These are phyloP conservation scores for Saxophila tyrrhenica DNA, from an alignment of 495 filamentous ascomycete genomes.

Conservation along the genomic window DNA sequence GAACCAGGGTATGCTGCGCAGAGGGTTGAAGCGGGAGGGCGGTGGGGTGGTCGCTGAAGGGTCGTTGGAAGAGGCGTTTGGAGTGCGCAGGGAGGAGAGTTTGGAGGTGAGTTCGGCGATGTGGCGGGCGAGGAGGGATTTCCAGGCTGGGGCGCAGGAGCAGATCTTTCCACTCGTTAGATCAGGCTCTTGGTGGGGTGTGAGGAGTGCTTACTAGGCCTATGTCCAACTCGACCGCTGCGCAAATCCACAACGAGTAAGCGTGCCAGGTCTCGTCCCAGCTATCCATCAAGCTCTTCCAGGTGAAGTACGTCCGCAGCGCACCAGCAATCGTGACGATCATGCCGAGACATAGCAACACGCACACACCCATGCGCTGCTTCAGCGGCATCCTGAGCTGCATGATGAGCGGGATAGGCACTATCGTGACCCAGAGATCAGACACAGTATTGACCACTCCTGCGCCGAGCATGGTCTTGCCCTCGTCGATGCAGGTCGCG, in stretches of 20 bases:
- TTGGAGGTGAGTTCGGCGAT: conserved; percentile 1
- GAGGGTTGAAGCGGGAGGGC: conserved; percentile 5
- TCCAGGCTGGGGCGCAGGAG: conserved; percentile 21
- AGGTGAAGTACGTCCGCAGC: conserved; percentile 43
- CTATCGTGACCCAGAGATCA: conserved; percentile 44
- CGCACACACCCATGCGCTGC: conserved; percentile 44
- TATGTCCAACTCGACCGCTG: conserved; percentile 46
- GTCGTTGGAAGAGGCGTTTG: neutral
- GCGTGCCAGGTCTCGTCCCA: conserved; percentile 45
- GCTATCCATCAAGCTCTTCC: conserved; percentile 37
- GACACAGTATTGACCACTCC: conserved; percentile 50
- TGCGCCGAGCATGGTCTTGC: conserved; percentile 38
- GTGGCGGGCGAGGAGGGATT: conserved; percentile 7
- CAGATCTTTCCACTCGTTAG: conserved; percentile 11
- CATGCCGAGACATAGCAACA: conserved; percentile 48
- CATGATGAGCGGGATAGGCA: conserved; percentile 51
- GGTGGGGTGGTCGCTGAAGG: neutral
- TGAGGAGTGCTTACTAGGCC: conserved; percentile 38
- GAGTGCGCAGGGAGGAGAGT: conserved; percentile 9
- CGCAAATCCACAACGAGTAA: conserved; percentile 43
- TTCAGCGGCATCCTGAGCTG: conserved; percentile 42
- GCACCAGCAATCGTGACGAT: conserved; percentile 47
- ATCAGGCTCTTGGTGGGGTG: neutral
- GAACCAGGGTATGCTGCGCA: conserved; percentile 17
- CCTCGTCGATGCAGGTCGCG: conserved; percentile 41